Percentiles rank a stretch among this genome's conserved stretches.
These are phyloP conservation scores for Colletotrichum tanaceti DNA, from an alignment of 2,329 filamentous ascomycete species.

Conservation along the genomic window DNA sequence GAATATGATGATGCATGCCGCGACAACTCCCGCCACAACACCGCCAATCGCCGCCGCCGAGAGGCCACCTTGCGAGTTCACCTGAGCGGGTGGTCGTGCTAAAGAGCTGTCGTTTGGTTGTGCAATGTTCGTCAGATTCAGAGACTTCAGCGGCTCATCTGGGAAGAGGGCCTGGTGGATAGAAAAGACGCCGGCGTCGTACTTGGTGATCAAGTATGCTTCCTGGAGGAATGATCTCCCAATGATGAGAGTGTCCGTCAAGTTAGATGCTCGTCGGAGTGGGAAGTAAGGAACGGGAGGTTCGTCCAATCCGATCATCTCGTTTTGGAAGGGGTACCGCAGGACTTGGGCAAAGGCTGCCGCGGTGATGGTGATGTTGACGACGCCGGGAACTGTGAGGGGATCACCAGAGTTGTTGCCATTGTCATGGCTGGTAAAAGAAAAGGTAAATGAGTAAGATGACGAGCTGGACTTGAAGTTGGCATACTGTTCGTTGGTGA, in stretches of 20 bases:
- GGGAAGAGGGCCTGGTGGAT: slow-evolving; percentile 68
- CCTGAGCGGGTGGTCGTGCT: slow-evolving; percentile 45
- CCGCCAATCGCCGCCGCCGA: slow-evolving; percentile 58
- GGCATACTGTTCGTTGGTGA: slow-evolving; percentile 67
- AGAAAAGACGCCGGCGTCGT: slow-evolving; percentile 64
- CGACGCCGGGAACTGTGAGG: slow-evolving; percentile 60
- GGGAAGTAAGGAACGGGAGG: slow-evolving; percentile 72
- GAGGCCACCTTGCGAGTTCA: slow-evolving; percentile 46
- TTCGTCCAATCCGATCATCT: slow-evolving; percentile 57
- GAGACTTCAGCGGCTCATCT: slow-evolving; percentile 53
- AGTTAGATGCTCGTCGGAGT: slow-evolving; percentile 65
- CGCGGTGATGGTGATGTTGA: slow-evolving; percentile 67
- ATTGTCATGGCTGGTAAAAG: slow-evolving; percentile 66
- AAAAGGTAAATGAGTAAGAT: slow-evolving; percentile 67
- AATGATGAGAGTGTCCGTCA: slow-evolving; percentile 64
- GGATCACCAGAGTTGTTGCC: slow-evolving; percentile 63
- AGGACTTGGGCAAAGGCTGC: slow-evolving; percentile 62
- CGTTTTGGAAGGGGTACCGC: slow-evolving; percentile 61
- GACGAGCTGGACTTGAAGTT: slow-evolving; percentile 55
- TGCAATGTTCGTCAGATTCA: slow-evolving; percentile 56
- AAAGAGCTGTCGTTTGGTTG: slow-evolving; percentile 60
- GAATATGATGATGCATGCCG: slow-evolving; percentile 47
- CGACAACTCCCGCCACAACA: slow-evolving; percentile 56
- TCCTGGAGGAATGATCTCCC: slow-evolving; percentile 79
- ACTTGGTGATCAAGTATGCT: slow-evolving; percentile 69